Conservation (phyloP, 2,329 filamentous ascomycete genomes). For the Juglanconis sp. region DNA sequence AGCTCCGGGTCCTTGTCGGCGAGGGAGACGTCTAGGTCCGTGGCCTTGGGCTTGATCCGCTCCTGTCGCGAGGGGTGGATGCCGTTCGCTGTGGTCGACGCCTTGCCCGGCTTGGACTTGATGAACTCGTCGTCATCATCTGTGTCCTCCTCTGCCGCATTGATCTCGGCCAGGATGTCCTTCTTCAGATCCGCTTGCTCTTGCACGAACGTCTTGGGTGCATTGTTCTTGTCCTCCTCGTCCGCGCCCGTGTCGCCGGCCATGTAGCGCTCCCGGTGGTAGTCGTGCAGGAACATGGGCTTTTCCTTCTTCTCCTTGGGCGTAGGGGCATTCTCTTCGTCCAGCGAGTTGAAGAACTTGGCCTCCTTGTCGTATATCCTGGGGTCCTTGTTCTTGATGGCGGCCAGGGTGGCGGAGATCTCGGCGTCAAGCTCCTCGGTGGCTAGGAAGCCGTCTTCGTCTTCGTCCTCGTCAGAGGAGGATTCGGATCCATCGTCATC, state of each 20-base stretch:
- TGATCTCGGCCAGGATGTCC: constrained; percentile 75
- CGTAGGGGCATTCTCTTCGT: constrained; percentile 40
- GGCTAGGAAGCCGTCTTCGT: constrained; percentile 83
- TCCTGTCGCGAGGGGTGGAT: constrained; percentile 55
- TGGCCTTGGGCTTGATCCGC: constrained; percentile 47
- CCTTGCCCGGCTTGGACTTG: constrained; percentile 58
- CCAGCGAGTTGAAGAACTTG: constrained; percentile 71
- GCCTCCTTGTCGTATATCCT: constrained; percentile 78
- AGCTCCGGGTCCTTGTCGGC: constrained; percentile 85
- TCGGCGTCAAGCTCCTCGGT: constrained; percentile 83
- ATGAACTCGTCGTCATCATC: constrained; percentile 72
- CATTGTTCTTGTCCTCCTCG: constrained; percentile 43
- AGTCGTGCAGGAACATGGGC: constrained; percentile 82
- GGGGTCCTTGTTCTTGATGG: constrained; percentile 87
- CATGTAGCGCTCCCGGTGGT: constrained; percentile 87
- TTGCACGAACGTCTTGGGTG: constrained; percentile 73
- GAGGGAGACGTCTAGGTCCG: constrained; percentile 63
- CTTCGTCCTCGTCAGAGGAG: constrained; percentile 75
- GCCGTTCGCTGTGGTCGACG: constrained; percentile 36
- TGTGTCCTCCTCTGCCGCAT: constrained; percentile 55
- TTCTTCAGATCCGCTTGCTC: constrained; percentile 83
- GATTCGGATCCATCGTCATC: constrained; percentile 60
- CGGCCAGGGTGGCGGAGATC: constrained; percentile 81
- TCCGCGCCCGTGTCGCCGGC: constrained; percentile 62
- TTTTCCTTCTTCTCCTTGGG: constrained; percentile 66